Conservation (phyloP, 345 rosid genomes). For the Lepidium didymum region DNA sequence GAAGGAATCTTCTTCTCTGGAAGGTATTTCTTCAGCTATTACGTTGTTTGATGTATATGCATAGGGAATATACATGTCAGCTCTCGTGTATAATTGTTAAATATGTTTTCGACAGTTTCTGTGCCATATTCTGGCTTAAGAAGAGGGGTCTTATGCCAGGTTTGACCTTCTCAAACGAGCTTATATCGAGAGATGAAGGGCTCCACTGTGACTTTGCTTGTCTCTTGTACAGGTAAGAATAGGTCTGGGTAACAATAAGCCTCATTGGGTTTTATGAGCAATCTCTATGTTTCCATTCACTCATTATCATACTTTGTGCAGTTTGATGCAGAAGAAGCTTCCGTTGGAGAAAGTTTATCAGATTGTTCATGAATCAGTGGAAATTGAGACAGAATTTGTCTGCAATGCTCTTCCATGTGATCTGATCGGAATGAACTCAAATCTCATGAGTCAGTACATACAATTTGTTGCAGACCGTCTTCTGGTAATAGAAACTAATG, state of each 20-base stretch:
- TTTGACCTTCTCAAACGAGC: slow-evolving; percentile 87
- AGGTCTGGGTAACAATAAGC: neutral
- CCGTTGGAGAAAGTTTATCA: slow-evolving; percentile 50
- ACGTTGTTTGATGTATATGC: neutral
- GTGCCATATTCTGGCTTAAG: slow-evolving; percentile 94
- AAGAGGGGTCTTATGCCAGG: slow-evolving; percentile 98
- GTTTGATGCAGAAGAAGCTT: slow-evolving; percentile 62
- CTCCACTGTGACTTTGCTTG: slow-evolving; percentile 97
- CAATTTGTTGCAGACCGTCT: slow-evolving; percentile 87
- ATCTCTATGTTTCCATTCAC: neutral
- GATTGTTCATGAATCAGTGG: slow-evolving; percentile 75
- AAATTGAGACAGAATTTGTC: slow-evolving; percentile 82
- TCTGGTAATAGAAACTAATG: slow-evolving; percentile 40
- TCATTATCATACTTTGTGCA: slow-evolving; percentile 20
- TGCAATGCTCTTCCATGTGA: slow-evolving; percentile 92
- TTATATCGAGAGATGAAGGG: slow-evolving; percentile 91
- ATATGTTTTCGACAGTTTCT: slow-evolving; percentile 50
- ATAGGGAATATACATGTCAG: neutral
- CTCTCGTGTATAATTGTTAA: slow-evolving; percentile 5
- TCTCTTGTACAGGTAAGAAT: slow-evolving; percentile 62
- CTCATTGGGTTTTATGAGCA: neutral
- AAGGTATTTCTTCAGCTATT: slow-evolving; percentile 40
- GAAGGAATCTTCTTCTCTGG: slow-evolving; percentile 96
- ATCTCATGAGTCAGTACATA: slow-evolving; percentile 89
- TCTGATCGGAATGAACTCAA: slow-evolving; percentile 77